Base-by-base conservation (phyloP, 345 rosid genomes). In the Pseudoturritis turrita region DNA sequence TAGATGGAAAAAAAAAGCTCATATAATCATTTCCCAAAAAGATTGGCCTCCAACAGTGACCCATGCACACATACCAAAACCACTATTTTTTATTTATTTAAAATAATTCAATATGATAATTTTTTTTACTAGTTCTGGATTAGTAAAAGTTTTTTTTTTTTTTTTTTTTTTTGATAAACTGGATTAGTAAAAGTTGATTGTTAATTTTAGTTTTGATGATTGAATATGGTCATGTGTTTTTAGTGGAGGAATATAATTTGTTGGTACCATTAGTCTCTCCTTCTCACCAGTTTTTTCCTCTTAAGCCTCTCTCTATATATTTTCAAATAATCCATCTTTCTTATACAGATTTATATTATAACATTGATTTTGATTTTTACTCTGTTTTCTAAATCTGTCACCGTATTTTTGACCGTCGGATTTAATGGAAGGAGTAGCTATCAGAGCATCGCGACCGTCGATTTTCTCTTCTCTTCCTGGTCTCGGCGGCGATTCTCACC, bases 221-320 rank as follows among this genome's bases (percentile, higher is more conserved):
- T 54, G 74, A 68, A 75, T 68, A 75, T 68, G 58, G 52, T 68
- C 79, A 75, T 75, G 79, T 75, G 79, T 75, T 75, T 52, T 13
- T 43, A 13, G 53, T 68, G 79, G 79, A 75, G 4, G 33, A 75
- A 46, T 25, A 44, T 51, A 51, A n/a, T n/a, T 17, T 31, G 74
- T 75, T 75, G 78, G 78, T 66, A 9, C 51, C 23, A 41, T 11
- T 0, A n/a, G n/a, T n/a, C 2, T 44, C 40, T 56, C 13, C 19
- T 18, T 52, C 70, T 61, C 79, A 68, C 74, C 74, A 23, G 59
- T 75, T 62, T 75, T 68, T 66, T 59, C 43, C 43, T 7, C 64
- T 29, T 10, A n/a, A 35, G 8, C 54, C 64, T 68, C 33, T 45
- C 50, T 47, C 37, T 67, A 72, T 53, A 68, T n/a, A 75, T 18